These are phyloP conservation scores for Maudiozyma serrabonitensis DNA, from an alignment of 805 yeast species.

Conservation along the genomic window DNA sequence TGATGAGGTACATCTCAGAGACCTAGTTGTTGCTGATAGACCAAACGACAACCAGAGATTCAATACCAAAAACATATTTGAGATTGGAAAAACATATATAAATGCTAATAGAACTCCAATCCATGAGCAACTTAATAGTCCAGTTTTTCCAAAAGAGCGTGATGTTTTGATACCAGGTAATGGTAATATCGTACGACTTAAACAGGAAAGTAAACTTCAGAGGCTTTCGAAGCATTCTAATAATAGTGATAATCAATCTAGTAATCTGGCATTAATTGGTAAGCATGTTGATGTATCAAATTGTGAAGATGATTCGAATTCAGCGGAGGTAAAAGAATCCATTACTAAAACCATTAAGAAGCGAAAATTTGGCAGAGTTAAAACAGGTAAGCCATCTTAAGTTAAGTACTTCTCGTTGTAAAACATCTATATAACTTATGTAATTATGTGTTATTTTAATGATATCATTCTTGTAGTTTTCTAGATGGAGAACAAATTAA, in stretches of 20 bases:
- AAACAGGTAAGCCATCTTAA: neutral
- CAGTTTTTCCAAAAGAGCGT: neutral
- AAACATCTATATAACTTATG: too few species aligned
- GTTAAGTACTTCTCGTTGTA: too few species aligned
- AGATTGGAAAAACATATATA: neutral
- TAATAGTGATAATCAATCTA: too few species aligned
- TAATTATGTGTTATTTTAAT: too few species aligned
- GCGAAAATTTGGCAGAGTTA: conserved; percentile 3
- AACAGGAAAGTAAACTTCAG: too few species aligned
- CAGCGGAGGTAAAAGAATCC: neutral
- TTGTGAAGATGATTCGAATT: too few species aligned
- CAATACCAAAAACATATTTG: neutral
- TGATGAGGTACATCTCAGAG: neutral
- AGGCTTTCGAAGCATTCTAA: too few species aligned
- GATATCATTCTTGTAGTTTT: neutral
- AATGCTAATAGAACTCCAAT: neutral
- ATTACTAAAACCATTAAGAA: neutral
- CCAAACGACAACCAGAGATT: neutral
- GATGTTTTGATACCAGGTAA: too few species aligned
- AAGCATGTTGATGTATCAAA: too few species aligned
- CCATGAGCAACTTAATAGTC: neutral
- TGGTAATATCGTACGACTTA: too few species aligned
- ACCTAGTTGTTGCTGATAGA: neutral
- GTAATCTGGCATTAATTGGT: too few species aligned
- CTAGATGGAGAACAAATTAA: neutral